phyloP scores from a whole-genome alignment of 257 asterid genomes.

The Ilex asprella region DNA sequence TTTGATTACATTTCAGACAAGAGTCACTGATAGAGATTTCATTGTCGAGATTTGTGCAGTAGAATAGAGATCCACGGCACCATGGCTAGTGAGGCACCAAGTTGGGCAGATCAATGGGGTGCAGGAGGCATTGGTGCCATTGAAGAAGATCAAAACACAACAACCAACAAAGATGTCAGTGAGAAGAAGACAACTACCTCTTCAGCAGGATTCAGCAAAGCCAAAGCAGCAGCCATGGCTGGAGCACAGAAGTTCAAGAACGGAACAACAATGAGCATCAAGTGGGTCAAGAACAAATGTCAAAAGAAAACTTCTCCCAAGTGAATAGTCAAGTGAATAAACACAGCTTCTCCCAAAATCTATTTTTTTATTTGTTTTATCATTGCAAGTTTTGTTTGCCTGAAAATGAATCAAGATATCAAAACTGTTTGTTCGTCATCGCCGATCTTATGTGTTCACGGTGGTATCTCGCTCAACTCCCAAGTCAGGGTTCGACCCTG shows the following conservation, averaged over 20 bases:
- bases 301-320: constrained; percentile 10
- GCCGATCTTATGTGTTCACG: too few relatives aligned
- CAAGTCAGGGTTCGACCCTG: too few relatives aligned
- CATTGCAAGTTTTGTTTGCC: too few relatives aligned
- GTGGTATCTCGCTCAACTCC: too few relatives aligned
- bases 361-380: too few relatives aligned
- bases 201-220: constrained; percentile 55
- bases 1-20: not conserved
- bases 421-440: too few relatives aligned
- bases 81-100: constrained; percentile 64
- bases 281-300: constrained; percentile 69
- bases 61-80: constrained; percentile 1
- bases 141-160: constrained; percentile 27
- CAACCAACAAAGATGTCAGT: constrained; percentile 21
- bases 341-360: too few relatives aligned
- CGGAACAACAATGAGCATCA: constrained; percentile 49
- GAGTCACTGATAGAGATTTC: too few relatives aligned
- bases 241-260: constrained; percentile 63
- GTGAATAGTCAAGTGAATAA: too few relatives aligned
- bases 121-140: constrained; percentile 82
- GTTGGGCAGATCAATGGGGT: constrained; percentile 99
- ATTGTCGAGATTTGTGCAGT: not conserved
- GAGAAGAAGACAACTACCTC: constrained; percentile 30
- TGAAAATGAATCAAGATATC: too few relatives aligned
- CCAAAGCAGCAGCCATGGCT: constrained; percentile 49